phyloP scores from a whole-genome alignment of 345 rosid species.

The Eucalyptus caleyi region DNA sequence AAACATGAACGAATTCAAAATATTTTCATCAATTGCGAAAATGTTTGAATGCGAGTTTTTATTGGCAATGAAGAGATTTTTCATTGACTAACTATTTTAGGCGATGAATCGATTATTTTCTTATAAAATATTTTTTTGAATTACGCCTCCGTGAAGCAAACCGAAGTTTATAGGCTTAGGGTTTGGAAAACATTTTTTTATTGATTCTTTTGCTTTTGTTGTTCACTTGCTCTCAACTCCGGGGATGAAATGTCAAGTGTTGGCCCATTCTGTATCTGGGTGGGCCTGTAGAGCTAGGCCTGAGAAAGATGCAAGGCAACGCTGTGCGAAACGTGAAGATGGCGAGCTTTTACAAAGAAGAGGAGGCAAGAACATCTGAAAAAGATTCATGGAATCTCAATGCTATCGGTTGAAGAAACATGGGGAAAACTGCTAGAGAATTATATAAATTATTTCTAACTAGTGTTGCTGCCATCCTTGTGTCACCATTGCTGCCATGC shows the following conservation, averaged over 20 bases:
- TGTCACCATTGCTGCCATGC: no score
- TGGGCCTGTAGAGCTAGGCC: not conserved
- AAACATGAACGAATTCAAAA: not conserved
- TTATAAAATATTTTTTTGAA: not conserved
- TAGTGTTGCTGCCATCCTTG: no score
- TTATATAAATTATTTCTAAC: no score
- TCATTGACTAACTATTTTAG: not conserved
- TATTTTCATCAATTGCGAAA: not conserved
- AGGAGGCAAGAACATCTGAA: not conserved
- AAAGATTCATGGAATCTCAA: not conserved
- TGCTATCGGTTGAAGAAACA: not conserved
- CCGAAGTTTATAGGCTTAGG: not conserved
- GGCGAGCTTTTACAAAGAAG: not conserved
- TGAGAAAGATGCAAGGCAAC: not conserved
- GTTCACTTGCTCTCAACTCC: not conserved
- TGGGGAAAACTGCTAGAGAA: not conserved
- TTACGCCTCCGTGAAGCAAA: fast-evolving
- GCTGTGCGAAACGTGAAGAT: not conserved
- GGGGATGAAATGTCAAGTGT: not conserved
- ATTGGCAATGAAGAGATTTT: not conserved
- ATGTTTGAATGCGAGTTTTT: not conserved
- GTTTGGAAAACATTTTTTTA: not conserved
- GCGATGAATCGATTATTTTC: not conserved
- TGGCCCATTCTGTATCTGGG: not conserved
- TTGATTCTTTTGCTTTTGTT: not conserved